phyloP scores from a whole-genome alignment of 208 protist species.

The Wallacemonas collosoma region DNA sequence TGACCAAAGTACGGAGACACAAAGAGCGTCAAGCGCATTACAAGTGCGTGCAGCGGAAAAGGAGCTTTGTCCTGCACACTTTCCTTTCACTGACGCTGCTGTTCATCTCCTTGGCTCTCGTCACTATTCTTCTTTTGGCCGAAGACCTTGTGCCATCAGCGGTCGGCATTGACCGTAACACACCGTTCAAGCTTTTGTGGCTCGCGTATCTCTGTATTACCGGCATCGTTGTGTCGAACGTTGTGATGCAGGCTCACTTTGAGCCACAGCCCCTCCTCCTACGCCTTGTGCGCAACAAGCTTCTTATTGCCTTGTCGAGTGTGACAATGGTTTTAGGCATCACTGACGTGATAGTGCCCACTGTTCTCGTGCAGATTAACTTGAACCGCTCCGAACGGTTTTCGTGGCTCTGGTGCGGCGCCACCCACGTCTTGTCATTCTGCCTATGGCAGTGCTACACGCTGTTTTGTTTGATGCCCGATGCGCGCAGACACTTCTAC shows the following conservation, averaged over 20 bases:
- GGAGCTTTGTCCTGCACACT: conserved; percentile 68
- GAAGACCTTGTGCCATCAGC: conserved; percentile 39
- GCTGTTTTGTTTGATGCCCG: conserved; percentile 58
- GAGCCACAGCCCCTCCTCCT: conserved; percentile 71
- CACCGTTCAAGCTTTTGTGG: conserved; percentile 62
- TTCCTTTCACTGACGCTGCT: conserved; percentile 68
- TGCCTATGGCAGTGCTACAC: conserved; percentile 76
- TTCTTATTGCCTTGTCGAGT: conserved; percentile 56
- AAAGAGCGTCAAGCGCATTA: conserved; percentile 62
- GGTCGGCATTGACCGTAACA: conserved; percentile 33
- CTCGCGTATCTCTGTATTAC: conserved; percentile 61
- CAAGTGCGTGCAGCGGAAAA: conserved; percentile 66
- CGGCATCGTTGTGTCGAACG: conserved; percentile 70
- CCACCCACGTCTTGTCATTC: conserved; percentile 64
- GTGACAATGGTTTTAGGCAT: conserved; percentile 57
- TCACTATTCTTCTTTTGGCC: conserved; percentile 45
- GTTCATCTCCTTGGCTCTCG: conserved; percentile 56
- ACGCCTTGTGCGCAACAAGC: conserved; percentile 63
- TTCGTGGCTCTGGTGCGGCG: conserved; percentile 79
- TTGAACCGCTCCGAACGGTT: conserved; percentile 46
- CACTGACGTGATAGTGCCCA: conserved; percentile 57
- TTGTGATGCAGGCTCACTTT: conserved; percentile 83
- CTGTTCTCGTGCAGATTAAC: conserved; percentile 72
- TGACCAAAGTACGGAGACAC: conserved; percentile 60
- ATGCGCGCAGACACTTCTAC: conserved; percentile 45